Evolutionary conservation across 192 early-diverging fungal genomes (phyloP), one percentile per base, ranked within the genome.

Genomic region (Coemansia sp.): DNA sequence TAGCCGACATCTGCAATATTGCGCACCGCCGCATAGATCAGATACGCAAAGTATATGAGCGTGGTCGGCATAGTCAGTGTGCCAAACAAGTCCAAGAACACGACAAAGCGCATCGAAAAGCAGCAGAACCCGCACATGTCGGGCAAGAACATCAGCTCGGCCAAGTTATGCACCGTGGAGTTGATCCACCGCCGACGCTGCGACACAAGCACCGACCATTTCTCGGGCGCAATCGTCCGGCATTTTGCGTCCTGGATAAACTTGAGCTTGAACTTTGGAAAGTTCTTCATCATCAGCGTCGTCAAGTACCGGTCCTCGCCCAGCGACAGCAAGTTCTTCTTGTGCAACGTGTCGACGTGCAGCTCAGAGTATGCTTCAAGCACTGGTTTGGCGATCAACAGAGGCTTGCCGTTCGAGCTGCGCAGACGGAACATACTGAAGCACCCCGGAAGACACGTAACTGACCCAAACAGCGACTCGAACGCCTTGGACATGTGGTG

Each of bases 231-330:
- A 7, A 91, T 88, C 11, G 97, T 99, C 70, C 74, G 83, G 79
- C 94, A 94, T 62, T 85, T 86, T 49, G 97, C 97, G 71, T 97
- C 89, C 6, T 90, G 84, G 12, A 90, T 93, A 58, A 98, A 99
- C 24, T 88, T 93, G 77, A 92, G 93, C 81, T 93, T 94, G 84
- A 90, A 92, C 66, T 90, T 83, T n/a, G 97, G 94, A 80, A 99
- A 99, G 71, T 98, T 88, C 75, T 96, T 95, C 90, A 98, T 98
- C 82, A 94, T 88, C 27, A 27, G 27, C 27, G 27, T 27, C 27
- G 27, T 27, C 27, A 27, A 27, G 27, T 27, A 27, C 27, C 27
- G 27, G 27, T 27, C 27, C 27, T 27, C 27, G 27, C 27, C 27
- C 27, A 27, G 27, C 27, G 27, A 27, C 27, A 27, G 27, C 27